Conservation (phyloP, 177 flowering plant species). For the Vitis hybrid region DNA sequence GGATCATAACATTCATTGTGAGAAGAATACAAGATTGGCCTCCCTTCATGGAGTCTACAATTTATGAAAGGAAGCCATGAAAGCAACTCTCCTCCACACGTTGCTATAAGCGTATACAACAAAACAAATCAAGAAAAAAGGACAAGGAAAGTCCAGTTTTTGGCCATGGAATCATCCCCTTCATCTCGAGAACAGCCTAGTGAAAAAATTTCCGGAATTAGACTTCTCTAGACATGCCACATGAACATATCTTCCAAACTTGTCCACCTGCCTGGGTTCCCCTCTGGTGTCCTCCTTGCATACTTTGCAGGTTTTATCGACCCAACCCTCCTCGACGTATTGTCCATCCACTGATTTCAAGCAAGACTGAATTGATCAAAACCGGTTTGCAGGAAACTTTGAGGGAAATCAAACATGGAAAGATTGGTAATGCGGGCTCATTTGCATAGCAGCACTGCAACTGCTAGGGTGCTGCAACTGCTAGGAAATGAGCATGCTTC, state of each 20-base stretch:
- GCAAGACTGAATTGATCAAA: background rate
- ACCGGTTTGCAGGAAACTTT: no score
- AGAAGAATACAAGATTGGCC: no score
- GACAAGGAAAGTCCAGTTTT: no score
- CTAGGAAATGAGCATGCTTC: background rate
- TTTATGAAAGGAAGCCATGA: no score
- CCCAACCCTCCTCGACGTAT: conserved; percentile 97
- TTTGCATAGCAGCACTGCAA: background rate
- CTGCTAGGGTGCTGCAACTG: background rate
- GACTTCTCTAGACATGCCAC: conserved; percentile 69
- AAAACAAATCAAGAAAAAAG: no score
- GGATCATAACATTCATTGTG: no score
- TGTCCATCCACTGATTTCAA: conserved; percentile 71
- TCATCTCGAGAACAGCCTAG: conserved; percentile 63
- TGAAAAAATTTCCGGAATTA: conserved; percentile 79
- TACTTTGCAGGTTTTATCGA: conserved; percentile 88
- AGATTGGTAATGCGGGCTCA: background rate
- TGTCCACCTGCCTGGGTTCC: conserved; percentile 66
- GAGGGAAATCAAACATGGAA: background rate
- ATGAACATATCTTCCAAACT: conserved; percentile 79
- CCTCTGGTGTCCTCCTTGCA: conserved; percentile 90
- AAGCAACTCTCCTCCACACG: no score
- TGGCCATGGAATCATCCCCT: background rate
- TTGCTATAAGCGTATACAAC: no score
- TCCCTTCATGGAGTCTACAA: no score